Percentiles rank a stretch among this genome's conserved stretches.
These are phyloP conservation scores for Salix viminalis DNA, from an alignment of 345 rosid species.

Conservation along the genomic window DNA sequence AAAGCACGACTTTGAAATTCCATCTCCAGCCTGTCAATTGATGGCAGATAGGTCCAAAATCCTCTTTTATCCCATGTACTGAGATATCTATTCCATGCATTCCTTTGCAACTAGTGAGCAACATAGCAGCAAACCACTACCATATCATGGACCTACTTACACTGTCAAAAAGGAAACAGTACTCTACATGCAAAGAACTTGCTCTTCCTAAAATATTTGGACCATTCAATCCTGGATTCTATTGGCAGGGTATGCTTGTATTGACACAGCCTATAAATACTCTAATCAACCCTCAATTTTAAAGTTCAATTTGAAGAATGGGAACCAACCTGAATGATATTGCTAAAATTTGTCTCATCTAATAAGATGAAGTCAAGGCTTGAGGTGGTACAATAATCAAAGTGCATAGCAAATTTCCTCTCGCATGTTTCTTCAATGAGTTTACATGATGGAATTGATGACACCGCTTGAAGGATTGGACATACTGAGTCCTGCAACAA, in stretches of 20 bases:
- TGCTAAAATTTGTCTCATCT: conserved; percentile 64
- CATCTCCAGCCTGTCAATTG: not conserved
- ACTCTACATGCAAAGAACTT: not conserved
- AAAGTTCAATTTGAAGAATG: conserved; percentile 1
- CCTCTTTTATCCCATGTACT: not conserved
- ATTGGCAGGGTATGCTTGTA: not conserved
- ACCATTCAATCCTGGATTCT: not conserved
- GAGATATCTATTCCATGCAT: not conserved
- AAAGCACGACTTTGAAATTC: not conserved
- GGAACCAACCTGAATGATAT: conserved; percentile 70
- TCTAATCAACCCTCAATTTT: not conserved
- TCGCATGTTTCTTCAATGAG: conserved; percentile 83
- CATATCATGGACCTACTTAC: not conserved
- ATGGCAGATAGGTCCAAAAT: not conserved
- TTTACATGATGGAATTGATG: conserved; percentile 78
- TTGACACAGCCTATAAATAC: conserved; percentile 9
- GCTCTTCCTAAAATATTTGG: not conserved
- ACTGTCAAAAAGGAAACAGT: not conserved
- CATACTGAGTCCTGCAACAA: conserved; percentile 98
- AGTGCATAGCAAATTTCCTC: conserved; percentile 84
- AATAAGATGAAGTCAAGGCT: conserved; percentile 71
- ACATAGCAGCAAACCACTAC: not conserved
- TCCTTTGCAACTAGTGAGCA: not conserved
- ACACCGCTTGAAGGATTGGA: conserved; percentile 75
- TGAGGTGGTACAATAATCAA: conserved; percentile 86